Percentiles rank a stretch among this genome's conserved stretches.
These are phyloP conservation scores for Aureobasidium sp. DNA, from an alignment of 2,329 filamentous ascomycete genomes.

Conservation along the genomic window DNA sequence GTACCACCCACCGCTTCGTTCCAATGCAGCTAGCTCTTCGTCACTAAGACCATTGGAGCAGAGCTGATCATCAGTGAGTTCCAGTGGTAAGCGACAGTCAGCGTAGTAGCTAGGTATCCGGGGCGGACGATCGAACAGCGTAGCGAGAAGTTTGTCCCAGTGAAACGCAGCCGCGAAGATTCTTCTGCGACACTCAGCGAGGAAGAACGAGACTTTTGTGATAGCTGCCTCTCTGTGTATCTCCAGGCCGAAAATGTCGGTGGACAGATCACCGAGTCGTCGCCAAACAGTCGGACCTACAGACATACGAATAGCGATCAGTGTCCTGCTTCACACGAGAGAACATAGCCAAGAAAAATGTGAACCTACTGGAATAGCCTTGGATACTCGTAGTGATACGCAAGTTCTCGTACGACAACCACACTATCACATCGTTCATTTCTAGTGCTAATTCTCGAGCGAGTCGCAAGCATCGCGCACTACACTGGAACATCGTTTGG, in stretches of 20 bases:
- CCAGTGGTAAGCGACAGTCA: conserved; percentile 13
- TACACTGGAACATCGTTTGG: conserved; percentile 11
- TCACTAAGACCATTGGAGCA: background rate
- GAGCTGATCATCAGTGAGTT: conserved; percentile 14
- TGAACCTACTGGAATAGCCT: background rate
- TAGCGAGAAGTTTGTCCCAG: conserved; percentile 17
- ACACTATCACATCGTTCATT: conserved; percentile 14
- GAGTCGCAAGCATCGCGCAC: conserved; percentile 10
- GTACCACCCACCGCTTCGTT: conserved; percentile 10
- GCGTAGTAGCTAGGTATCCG: conserved; percentile 12
- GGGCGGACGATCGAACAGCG: conserved; percentile 16
- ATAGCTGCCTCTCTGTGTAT: conserved; percentile 16
- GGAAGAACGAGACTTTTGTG: conserved; percentile 15
- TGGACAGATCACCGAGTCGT: conserved; percentile 48
- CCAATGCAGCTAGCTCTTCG: background rate
- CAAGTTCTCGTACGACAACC: conserved; percentile 13
- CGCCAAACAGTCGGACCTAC: conserved; percentile 13
- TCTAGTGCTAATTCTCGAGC: conserved; percentile 11
- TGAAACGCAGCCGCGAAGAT: conserved; percentile 13
- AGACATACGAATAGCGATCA: background rate
- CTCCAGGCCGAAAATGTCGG: conserved; percentile 55
- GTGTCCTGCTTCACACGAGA: too few species aligned
- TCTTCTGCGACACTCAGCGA: conserved; percentile 14
- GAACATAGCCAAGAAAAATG: too few species aligned
- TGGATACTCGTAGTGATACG: background rate